A percentile compares a stretch with the other conserved stretches of the same genome.
phyloP scores from a whole-genome alignment of 345 rosid species.

The Dipteronia dyeriana region DNA sequence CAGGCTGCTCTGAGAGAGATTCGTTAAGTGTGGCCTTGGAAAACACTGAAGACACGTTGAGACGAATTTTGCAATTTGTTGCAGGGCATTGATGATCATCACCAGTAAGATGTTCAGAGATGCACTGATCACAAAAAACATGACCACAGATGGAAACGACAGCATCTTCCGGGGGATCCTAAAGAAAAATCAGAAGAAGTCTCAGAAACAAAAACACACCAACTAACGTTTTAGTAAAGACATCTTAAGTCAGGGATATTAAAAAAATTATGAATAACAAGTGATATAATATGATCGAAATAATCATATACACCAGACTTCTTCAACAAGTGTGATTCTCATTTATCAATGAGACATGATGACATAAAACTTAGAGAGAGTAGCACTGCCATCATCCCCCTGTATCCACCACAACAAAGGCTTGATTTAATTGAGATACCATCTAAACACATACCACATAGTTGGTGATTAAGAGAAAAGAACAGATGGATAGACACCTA shows the following conservation, averaged over 20 bases:
- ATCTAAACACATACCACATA: neutral
- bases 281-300: neutral
- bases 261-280: neutral
- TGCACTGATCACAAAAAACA: constrained; percentile 94
- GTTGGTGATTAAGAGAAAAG: neutral
- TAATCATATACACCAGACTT: neutral
- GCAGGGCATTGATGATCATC: constrained; percentile 74
- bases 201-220: constrained; percentile 7
- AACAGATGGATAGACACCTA: neutral
- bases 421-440: neutral
- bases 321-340: neutral
- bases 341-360: neutral
- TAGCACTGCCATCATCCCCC: neutral
- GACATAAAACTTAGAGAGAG: neutral
- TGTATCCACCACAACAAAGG: neutral
- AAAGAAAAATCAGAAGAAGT: constrained; percentile 18
- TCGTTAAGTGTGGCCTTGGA: constrained; percentile 46
- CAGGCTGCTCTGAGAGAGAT: constrained; percentile 42
- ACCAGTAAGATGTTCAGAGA: constrained; percentile 70
- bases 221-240: neutral
- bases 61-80: constrained; percentile 60
- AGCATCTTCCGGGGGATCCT: constrained; percentile 99
- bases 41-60: constrained; percentile 54
- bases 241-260: neutral
- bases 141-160: constrained; percentile 85